Percentiles rank a stretch among this genome's conserved stretches.
These are phyloP conservation scores for Geum urbanum DNA, from an alignment of 306 rosid genomes.

Conservation along the genomic window DNA sequence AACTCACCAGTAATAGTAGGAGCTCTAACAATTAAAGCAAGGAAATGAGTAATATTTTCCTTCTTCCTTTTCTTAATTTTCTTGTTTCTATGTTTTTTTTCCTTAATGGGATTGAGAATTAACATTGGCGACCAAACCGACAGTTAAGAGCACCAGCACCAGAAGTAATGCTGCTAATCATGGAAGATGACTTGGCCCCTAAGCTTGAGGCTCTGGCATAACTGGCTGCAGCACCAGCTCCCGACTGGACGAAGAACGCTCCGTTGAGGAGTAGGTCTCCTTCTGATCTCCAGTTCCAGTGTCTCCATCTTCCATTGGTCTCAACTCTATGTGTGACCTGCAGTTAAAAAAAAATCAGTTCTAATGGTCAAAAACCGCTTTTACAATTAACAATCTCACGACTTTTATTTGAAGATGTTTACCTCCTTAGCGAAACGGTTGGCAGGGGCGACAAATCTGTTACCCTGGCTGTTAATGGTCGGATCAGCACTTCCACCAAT, in stretches of 20 bases:
- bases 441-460: slow-evolving; percentile 85
- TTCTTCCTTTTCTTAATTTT: slow-evolving; percentile 37
- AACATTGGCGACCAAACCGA: slow-evolving; percentile 62
- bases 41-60: slow-evolving; percentile 44
- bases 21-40: slow-evolving; percentile 40
- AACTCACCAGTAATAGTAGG: slow-evolving; percentile 39
- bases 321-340: slow-evolving; percentile 93
- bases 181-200: slow-evolving; percentile 88
- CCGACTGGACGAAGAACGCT: slow-evolving; percentile 81
- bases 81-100: slow-evolving; percentile 3
- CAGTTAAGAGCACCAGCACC: slow-evolving; percentile 71
- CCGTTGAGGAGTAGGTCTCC: slow-evolving; percentile 94
- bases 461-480: slow-evolving; percentile 96
- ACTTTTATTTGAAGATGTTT: background rate
- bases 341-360: slow-evolving; percentile 3
- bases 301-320: slow-evolving; percentile 47
- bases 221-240: slow-evolving; percentile 73
- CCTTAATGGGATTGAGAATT: slow-evolving; percentile 21
- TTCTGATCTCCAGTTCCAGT: slow-evolving; percentile 95
- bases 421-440: slow-evolving; percentile 88
- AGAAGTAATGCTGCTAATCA: slow-evolving; percentile 70
- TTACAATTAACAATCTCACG: background rate
- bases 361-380: background rate
- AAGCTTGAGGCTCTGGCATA: slow-evolving; percentile 99
- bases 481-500: slow-evolving; percentile 98